Conservation (phyloP, 148 eudicot genomes). For the Silene latifolia region DNA sequence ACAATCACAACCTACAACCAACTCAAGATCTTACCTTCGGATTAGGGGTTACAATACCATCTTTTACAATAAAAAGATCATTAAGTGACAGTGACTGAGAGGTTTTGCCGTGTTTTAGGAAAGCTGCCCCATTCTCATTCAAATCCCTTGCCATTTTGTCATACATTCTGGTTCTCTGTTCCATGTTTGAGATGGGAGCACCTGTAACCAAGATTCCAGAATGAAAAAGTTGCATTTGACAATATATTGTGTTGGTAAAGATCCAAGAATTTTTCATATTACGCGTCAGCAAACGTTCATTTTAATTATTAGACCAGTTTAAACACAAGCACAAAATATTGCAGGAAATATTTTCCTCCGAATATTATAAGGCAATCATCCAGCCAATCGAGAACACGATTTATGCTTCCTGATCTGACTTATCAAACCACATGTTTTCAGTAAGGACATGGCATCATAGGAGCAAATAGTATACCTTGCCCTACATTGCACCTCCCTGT, state of each 20-base stretch:
- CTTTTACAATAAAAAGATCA: conserved; percentile 61
- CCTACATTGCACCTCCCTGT: too few relatives aligned
- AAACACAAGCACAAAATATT: background rate
- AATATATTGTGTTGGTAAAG: background rate
- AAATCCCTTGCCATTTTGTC: conserved; percentile 76
- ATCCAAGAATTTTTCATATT: background rate
- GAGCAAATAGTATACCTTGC: background rate
- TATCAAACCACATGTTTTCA: background rate
- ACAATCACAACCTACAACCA: background rate
- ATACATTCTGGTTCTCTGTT: conserved; percentile 59
- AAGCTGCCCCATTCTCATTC: conserved; percentile 73
- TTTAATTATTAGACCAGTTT: background rate
- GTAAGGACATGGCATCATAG: background rate
- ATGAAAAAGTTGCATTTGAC: background rate
- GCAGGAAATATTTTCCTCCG: background rate
- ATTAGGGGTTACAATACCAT: conserved; percentile 64
- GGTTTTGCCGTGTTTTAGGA: conserved; percentile 82
- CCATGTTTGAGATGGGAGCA: conserved; percentile 40
- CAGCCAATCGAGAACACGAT: background rate
- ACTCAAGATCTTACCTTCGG: conserved; percentile 53
- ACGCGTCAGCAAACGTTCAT: background rate
- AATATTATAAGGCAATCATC: background rate
- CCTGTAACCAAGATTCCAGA: conserved; percentile 29
- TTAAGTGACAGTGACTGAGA: conserved; percentile 87
- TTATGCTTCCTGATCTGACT: background rate